A percentile compares a stretch with the other conserved stretches of the same genome.
phyloP scores from a whole-genome alignment of 768 basidiomycete genomes.

The Hygrophoropsis aurantiaca region DNA sequence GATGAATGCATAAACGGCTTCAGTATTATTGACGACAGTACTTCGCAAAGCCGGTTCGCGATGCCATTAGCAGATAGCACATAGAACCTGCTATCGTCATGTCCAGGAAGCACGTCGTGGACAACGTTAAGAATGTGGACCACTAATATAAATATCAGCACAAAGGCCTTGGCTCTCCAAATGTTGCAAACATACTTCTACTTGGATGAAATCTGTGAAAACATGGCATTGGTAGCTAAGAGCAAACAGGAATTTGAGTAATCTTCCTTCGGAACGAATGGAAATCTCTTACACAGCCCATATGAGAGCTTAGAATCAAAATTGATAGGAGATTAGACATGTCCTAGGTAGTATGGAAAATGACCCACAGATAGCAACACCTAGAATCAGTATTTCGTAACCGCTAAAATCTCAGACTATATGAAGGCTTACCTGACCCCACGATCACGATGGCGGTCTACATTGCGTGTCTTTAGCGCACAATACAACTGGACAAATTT shows the following conservation, averaged over 20 bases:
- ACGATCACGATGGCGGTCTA: not conserved
- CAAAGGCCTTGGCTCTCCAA: no score
- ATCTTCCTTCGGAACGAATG: no score
- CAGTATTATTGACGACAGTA: not conserved
- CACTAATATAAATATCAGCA: not conserved
- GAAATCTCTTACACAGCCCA: not conserved
- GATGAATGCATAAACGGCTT: no score
- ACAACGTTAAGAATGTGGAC: not conserved
- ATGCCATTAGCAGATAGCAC: constrained; percentile 1
- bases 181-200: no score
- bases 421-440: no score
- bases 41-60: not conserved
- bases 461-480: not conserved
- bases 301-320: not conserved
- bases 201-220: not conserved
- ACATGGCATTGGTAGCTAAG: not conserved
- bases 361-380: not conserved
- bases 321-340: not conserved
- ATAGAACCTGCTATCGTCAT: not conserved
- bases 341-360: not conserved
- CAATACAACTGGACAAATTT: no score
- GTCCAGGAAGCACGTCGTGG: not conserved
- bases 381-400: not conserved
- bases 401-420: no score
- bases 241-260: not conserved